Conservation (phyloP, 148 eudicot genomes). For the Polygonum aviculare region DNA sequence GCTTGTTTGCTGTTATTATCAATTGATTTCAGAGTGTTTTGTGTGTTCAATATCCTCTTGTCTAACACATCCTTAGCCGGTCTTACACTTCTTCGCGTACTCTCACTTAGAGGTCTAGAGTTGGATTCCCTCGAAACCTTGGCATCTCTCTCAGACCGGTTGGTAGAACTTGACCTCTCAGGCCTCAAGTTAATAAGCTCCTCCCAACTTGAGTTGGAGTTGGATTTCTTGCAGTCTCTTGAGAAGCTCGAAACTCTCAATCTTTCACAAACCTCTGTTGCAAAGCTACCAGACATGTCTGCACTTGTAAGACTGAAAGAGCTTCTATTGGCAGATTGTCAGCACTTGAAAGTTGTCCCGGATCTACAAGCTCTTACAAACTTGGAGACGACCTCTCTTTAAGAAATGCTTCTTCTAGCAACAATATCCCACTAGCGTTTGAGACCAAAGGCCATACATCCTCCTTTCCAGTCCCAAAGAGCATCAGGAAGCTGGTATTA, state of each 20-base stretch:
- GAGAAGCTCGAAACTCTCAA: background rate
- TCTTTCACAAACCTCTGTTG: background rate
- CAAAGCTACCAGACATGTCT: background rate
- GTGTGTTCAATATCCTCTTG: too few relatives aligned
- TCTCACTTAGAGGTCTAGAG: background rate
- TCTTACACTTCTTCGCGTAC: background rate
- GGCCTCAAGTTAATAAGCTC: background rate
- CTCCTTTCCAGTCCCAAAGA: background rate
- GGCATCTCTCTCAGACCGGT: background rate
- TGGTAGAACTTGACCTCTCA: background rate
- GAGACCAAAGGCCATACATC: background rate
- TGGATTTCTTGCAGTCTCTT: conserved; percentile 1
- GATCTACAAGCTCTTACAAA: background rate
- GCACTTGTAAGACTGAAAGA: background rate
- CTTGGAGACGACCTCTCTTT: background rate
- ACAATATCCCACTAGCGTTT: background rate
- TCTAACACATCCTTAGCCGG: background rate
- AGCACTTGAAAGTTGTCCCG: background rate
- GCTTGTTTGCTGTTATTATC: too few relatives aligned
- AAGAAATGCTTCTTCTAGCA: background rate
- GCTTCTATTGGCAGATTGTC: background rate
- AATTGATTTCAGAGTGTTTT: too few relatives aligned
- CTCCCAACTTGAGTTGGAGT: background rate
- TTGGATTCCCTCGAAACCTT: background rate
- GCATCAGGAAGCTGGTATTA: background rate